These are phyloP conservation scores for Saccharomyces hybrid DNA, from an alignment of 1,139 yeast species.

Conservation along the genomic window DNA sequence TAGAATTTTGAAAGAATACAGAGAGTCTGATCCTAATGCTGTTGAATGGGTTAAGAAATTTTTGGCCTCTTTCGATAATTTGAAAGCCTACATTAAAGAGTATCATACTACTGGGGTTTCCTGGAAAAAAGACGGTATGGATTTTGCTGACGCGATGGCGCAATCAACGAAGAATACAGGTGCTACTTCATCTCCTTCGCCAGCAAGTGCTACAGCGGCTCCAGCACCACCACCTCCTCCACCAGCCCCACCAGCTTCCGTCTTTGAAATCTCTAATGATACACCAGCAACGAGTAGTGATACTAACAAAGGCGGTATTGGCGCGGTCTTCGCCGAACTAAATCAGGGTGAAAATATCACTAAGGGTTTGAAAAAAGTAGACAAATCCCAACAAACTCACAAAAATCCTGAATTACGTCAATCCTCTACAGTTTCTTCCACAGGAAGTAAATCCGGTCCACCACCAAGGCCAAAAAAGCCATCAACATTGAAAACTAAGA, in stretches of 20 bases:
- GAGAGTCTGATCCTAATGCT: constrained; percentile 57
- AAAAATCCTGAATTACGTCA: constrained; percentile 79
- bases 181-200: constrained; percentile 20
- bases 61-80: constrained; percentile 54
- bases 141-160: constrained; percentile 41
- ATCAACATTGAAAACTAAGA: constrained; percentile 44
- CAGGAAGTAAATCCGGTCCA: constrained; percentile 38
- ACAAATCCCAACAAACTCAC: constrained; percentile 88
- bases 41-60: constrained; percentile 76
- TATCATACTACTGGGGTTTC: constrained; percentile 73
- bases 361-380: constrained; percentile 82
- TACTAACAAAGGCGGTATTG: constrained; percentile 43
- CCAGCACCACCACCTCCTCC: constrained; percentile 40
- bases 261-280: constrained; percentile 41
- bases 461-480: constrained; percentile 67
- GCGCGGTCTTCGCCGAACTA: constrained; percentile 87
- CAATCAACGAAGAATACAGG: constrained; percentile 20
- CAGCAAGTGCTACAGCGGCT: constrained; percentile 30
- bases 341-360: constrained; percentile 82
- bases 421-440: constrained; percentile 33
- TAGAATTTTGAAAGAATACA: constrained; percentile 75
- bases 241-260: constrained; percentile 72
- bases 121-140: constrained; percentile 59
- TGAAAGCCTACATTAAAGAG: constrained; percentile 66
- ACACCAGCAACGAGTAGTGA: constrained; percentile 11